Percentiles rank a stretch among this genome's conserved stretches.
Conservation (phyloP, 208 protist genomes). For the Acanthamoeba healyi region DNA sequence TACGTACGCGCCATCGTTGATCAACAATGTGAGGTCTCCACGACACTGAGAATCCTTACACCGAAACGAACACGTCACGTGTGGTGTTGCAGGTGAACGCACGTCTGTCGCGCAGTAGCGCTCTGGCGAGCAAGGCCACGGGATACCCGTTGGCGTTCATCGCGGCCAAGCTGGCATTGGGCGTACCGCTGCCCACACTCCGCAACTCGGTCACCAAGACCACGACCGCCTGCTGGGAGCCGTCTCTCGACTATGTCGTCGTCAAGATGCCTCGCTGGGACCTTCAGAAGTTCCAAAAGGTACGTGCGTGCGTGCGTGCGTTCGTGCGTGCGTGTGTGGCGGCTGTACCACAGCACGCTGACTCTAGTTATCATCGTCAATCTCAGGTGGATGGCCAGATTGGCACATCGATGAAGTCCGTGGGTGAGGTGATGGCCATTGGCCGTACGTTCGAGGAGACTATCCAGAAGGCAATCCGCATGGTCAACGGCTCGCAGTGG, state of each 20-base stretch:
- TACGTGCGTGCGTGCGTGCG: too few species aligned
- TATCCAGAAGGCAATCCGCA: slow-evolving; percentile 96
- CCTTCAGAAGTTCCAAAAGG: slow-evolving; percentile 97
- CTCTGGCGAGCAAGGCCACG: slow-evolving; percentile 98
- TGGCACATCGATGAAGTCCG: slow-evolving; percentile 97
- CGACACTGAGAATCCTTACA: too few species aligned
- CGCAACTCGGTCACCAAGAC: slow-evolving; percentile 91
- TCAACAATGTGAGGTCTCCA: too few species aligned
- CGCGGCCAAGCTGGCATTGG: slow-evolving; percentile 97
- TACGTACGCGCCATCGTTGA: too few species aligned
- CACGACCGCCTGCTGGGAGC: slow-evolving; percentile 95
- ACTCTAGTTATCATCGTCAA: too few species aligned
- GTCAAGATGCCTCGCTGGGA: slow-evolving; percentile 95
- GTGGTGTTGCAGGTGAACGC: slow-evolving; percentile 94
- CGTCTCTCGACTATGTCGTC: slow-evolving; percentile 97
- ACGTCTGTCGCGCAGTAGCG: slow-evolving; percentile 96
- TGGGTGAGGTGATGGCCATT: slow-evolving; percentile 99
- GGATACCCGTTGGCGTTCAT: slow-evolving; percentile 99
- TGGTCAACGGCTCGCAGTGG: slow-evolving; percentile 89
- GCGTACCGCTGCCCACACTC: slow-evolving; percentile 95
- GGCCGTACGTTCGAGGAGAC: slow-evolving; percentile 98
- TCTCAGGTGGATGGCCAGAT: slow-evolving; percentile 79
- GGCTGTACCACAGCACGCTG: too few species aligned
- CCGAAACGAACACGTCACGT: neutral
- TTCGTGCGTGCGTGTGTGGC: too few species aligned